Base-by-base conservation (phyloP, 2,329 filamentous ascomycete genomes). In the Drechslerella stenobrocha region DNA sequence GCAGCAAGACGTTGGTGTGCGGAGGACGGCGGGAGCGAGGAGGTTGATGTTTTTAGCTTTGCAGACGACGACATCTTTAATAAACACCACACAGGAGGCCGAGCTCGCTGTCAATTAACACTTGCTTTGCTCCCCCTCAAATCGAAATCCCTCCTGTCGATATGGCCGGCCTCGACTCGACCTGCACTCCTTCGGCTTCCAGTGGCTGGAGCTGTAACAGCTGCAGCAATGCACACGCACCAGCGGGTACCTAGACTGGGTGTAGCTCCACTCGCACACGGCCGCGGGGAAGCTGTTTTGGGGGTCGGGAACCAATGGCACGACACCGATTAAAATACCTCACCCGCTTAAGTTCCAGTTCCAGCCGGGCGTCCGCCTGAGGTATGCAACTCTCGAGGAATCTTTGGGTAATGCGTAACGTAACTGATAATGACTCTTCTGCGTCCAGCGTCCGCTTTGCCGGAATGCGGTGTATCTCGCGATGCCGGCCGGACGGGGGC, bases 311-410 rank as follows among this genome's bases (percentile, higher is more conserved):
- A 56, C 55, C 55, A 67, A 60, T 67, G 44, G 42, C 23, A 44
- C 63, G 44, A 24, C 13, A 28, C 55, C 55, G 53, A 60, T 67
- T 67, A 67, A 67, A 67, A 67, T 67, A 56, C 63, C 63, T 67
- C 63, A 67, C 15, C 6, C 15, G 13, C 20, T 9, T 45, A 7
- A 23, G 35, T 30, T 24, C 47, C 13, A 42, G 35, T 42, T 18
- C 37, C 37, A 42, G 37, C 37, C 37, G 37, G 37, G 28, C 11
- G 28, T 30, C 11, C 28, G 23, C 13, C 5, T 4, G 18, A 13
- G 44, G 44, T 52, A 15, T 40, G 50, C n/a, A n/a, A n/a, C n/a
- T n/a, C n/a, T n/a, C n/a, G n/a, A n/a, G n/a, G n/a, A n/a, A n/a
- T n/a, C n/a, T n/a, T 6, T 34, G 30, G 6, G 30, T 34, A 34